Percentiles rank a stretch among this genome's conserved stretches.
These are phyloP conservation scores for Gossypium arboreum DNA, from an alignment of 345 rosid genomes.

Conservation along the genomic window DNA sequence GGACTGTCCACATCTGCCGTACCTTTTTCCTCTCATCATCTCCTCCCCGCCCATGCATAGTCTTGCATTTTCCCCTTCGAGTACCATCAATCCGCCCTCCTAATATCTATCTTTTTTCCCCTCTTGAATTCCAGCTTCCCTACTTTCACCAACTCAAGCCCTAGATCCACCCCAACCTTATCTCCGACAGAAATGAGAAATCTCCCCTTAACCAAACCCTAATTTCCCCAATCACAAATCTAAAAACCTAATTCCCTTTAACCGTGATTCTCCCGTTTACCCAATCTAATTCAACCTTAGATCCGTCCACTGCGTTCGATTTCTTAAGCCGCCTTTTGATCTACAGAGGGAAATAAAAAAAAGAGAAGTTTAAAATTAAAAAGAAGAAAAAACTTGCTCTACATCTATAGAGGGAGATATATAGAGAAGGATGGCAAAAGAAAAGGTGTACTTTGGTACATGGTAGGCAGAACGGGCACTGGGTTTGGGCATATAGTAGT, in stretches of 20 bases:
- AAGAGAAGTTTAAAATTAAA: neutral
- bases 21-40: slow-evolving; percentile 36
- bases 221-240: slow-evolving; percentile 15
- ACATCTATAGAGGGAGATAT: slow-evolving; percentile 11
- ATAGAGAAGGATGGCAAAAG: slow-evolving; percentile 31
- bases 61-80: slow-evolving; percentile 61
- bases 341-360: slow-evolving; percentile 11
- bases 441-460: slow-evolving; percentile 30
- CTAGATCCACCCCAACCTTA: neutral
- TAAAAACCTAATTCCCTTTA: slow-evolving; percentile 31
- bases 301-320: slow-evolving; percentile 4
- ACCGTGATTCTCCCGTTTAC: neutral
- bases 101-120: neutral
- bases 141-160: neutral
- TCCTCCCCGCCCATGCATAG: slow-evolving; percentile 59
- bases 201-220: slow-evolving; percentile 28
- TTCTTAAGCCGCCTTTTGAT: slow-evolving; percentile 24
- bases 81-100: slow-evolving; percentile 44
- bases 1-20: slow-evolving; percentile 62
- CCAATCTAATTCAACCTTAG: slow-evolving; percentile 28
- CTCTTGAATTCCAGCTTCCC: neutral
- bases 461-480: slow-evolving; percentile 46
- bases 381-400: slow-evolving; percentile 9
- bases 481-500: slow-evolving; percentile 24
- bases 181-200: neutral